These are phyloP conservation scores for Rhodomyrtus tomentosa DNA, from an alignment of 345 rosid species.

Conservation along the genomic window DNA sequence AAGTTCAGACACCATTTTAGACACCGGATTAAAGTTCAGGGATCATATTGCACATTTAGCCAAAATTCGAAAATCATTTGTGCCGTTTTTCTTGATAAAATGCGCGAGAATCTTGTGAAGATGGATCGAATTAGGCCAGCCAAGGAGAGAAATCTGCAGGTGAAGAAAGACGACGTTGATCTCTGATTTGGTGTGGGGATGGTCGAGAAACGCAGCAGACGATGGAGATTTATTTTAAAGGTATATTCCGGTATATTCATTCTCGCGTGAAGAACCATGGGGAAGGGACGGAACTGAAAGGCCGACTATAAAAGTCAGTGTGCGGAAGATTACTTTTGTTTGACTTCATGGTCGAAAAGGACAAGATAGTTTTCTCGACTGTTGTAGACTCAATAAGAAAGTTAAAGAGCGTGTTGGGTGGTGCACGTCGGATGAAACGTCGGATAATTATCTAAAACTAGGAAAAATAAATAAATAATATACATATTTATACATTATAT, in stretches of 20 bases:
- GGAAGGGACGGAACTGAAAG: neutral
- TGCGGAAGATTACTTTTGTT: neutral
- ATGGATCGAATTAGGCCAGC: neutral
- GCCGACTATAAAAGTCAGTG: neutral
- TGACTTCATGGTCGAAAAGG: neutral
- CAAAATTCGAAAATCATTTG: too few species aligned
- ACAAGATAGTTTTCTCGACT: neutral
- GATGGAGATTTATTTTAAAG: neutral
- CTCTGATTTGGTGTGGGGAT: neutral
- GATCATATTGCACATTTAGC: too few species aligned
- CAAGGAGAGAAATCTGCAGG: neutral
- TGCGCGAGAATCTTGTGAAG: neutral
- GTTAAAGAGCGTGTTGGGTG: neutral
- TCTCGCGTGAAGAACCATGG: neutral
- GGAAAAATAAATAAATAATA: neutral
- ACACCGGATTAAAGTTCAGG: too few species aligned
- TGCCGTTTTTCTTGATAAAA: neutral
- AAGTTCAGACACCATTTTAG: too few species aligned
- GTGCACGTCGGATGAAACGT: neutral
- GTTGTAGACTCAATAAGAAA: neutral
- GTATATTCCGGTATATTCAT: neutral
- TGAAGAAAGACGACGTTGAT: neutral
- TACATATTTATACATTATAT: too few species aligned
- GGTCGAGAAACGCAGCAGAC: neutral
- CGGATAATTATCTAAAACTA: neutral